Percentiles rank a stretch among this genome's conserved stretches.
Evolutionary conservation across 2,329 filamentous ascomycete genomes (phyloP).

Genomic region (Fusarium sp.): DNA sequence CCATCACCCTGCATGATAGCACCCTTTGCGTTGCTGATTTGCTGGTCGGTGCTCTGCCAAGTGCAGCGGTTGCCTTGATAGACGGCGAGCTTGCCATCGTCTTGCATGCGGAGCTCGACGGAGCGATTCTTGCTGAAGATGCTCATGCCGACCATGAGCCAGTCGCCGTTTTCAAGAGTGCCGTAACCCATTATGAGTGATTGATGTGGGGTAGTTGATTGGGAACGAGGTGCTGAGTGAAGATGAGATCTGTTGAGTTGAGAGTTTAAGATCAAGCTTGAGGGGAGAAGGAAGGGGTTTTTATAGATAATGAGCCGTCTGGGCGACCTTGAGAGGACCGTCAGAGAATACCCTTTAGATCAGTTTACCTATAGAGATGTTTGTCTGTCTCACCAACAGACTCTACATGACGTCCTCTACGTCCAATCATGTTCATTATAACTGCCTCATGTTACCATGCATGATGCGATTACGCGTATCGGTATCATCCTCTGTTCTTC

Average conservation of each 20-base stretch:
- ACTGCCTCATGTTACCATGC: neutral
- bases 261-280: neutral
- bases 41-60: slow-evolving; percentile 22
- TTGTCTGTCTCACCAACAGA: neutral
- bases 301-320: neutral
- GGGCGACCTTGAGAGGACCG: rapidly evolving
- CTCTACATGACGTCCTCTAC: neutral
- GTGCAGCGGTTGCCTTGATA: slow-evolving; percentile 2
- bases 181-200: slow-evolving; percentile 3
- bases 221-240: neutral
- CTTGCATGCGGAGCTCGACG: slow-evolving; percentile 24
- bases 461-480: neutral
- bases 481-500: neutral
- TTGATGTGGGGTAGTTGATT: neutral
- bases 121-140: slow-evolving; percentile 15
- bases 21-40: slow-evolving; percentile 6
- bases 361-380: neutral
- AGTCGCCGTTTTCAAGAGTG: slow-evolving; percentile 22
- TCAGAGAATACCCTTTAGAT: neutral
- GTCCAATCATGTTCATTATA: neutral
- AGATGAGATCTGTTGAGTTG: neutral
- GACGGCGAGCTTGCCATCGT: slow-evolving; percentile 23
- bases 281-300: neutral
- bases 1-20: slow-evolving; percentile 9
- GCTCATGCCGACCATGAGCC: slow-evolving; percentile 19